These are phyloP conservation scores for Alternaria hordeiaustralica DNA, from an alignment of 2,329 filamentous ascomycete genomes.

Conservation along the genomic window DNA sequence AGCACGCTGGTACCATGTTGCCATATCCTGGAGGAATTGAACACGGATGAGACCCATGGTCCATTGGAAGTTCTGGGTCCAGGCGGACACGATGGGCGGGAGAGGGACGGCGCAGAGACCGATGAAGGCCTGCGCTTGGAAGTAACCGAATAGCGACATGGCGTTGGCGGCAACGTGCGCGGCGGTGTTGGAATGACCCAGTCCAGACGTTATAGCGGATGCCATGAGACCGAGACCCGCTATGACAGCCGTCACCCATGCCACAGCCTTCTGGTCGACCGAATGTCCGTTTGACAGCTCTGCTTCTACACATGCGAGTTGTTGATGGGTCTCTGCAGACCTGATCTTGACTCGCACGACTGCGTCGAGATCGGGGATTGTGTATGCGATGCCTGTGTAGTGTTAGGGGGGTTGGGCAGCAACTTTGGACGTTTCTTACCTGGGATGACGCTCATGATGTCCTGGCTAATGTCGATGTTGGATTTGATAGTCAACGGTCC, in stretches of 20 bases:
- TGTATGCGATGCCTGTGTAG: slow-evolving; percentile 74
- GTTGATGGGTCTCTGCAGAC: slow-evolving; percentile 65
- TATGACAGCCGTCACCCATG: slow-evolving; percentile 88
- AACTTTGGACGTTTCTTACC: slow-evolving; percentile 49
- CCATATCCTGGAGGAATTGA: slow-evolving; percentile 84
- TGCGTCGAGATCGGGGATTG: slow-evolving; percentile 88
- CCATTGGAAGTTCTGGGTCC: slow-evolving; percentile 99
- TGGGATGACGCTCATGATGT: slow-evolving; percentile 71
- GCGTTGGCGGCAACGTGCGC: slow-evolving; percentile 94
- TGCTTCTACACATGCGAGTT: slow-evolving; percentile 86
- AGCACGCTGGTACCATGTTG: slow-evolving; percentile 94
- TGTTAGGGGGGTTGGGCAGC: slow-evolving; percentile 13
- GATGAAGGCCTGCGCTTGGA: slow-evolving; percentile 91
- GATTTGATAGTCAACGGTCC: slow-evolving; percentile 81
- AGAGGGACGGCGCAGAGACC: slow-evolving; percentile 82
- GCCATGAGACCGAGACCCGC: slow-evolving; percentile 82
- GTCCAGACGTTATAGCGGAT: slow-evolving; percentile 85
- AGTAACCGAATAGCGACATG: slow-evolving; percentile 91
- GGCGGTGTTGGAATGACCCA: slow-evolving; percentile 92
- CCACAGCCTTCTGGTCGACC: slow-evolving; percentile 85
- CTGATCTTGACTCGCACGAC: slow-evolving; percentile 84
- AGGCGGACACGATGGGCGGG: slow-evolving; percentile 86
- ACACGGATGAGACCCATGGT: slow-evolving; percentile 94
- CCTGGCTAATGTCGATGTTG: slow-evolving; percentile 64
- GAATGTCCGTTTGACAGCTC: slow-evolving; percentile 90